These are phyloP conservation scores for Arxiozyma bovina DNA, from an alignment of 1,139 yeast genomes.

Conservation along the genomic window DNA sequence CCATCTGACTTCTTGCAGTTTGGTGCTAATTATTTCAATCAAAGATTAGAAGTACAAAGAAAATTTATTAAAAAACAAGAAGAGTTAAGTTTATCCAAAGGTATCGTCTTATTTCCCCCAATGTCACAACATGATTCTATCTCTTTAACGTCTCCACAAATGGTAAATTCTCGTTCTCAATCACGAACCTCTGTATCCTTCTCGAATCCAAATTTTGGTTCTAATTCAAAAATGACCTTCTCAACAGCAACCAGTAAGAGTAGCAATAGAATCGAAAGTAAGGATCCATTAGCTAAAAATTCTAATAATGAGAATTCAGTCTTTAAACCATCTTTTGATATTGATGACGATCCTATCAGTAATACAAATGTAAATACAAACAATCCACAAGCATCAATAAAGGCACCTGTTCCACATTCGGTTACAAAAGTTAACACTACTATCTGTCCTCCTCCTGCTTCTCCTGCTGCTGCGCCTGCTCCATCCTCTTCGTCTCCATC, in stretches of 20 bases:
- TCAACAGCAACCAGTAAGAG: neutral
- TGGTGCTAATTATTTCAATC: slow-evolving; percentile 62
- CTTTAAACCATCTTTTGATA: neutral
- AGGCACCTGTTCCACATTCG: slow-evolving; percentile 39
- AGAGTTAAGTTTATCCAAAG: slow-evolving; percentile 44
- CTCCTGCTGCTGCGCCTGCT: slow-evolving; percentile 27
- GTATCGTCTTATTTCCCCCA: slow-evolving; percentile 44
- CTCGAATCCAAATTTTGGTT: neutral
- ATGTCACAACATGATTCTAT: slow-evolving; percentile 7
- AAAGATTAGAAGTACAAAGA: slow-evolving; percentile 55
- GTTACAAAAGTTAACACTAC: slow-evolving; percentile 24
- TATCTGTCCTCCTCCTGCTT: slow-evolving; percentile 29
- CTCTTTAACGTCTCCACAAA: neutral
- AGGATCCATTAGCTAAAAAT: neutral
- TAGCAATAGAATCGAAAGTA: neutral
- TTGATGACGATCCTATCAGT: neutral
- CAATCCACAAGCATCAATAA: neutral
- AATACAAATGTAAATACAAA: neutral
- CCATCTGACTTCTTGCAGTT: slow-evolving; percentile 67
- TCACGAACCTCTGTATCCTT: neutral
- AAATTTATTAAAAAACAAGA: slow-evolving; percentile 46
- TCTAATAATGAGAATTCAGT: slow-evolving; percentile 39
- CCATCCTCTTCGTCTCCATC: slow-evolving; percentile 30
- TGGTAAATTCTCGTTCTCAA: neutral
- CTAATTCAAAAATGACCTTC: neutral